These are phyloP conservation scores for Trifolium fragiferum DNA, from an alignment of 306 rosid genomes.

Conservation along the genomic window DNA sequence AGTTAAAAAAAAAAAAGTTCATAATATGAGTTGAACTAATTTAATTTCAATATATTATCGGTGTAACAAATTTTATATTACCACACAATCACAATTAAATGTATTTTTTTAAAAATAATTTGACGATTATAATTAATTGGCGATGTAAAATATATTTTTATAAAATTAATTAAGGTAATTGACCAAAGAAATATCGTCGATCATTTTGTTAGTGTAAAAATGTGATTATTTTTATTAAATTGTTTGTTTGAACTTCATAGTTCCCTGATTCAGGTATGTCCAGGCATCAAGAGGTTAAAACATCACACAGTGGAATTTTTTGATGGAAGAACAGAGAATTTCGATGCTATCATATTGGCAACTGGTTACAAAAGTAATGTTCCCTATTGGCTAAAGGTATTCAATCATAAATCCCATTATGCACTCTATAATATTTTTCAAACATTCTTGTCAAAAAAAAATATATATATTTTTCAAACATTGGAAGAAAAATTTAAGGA, in stretches of 20 bases:
- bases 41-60: too few species aligned
- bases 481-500: too few species aligned
- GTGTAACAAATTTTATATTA: background rate
- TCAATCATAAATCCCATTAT: background rate
- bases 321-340: conserved; percentile 57
- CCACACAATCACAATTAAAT: background rate
- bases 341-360: conserved; percentile 75
- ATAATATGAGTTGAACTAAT: background rate
- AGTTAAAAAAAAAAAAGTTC: background rate
- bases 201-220: background rate
- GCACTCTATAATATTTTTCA: background rate
- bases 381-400: conserved; percentile 86
- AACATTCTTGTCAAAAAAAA: background rate
- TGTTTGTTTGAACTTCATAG: conserved; percentile 3
- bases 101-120: too few species aligned
- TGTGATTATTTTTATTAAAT: background rate
- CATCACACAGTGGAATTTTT: conserved; percentile 61
- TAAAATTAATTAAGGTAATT: too few species aligned
- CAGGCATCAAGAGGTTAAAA: conserved; percentile 68
- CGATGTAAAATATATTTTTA: background rate
- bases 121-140: background rate
- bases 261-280: conserved; percentile 56
- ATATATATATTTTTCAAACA: too few species aligned
- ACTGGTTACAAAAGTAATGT: conserved; percentile 92
- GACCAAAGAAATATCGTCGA: background rate